Evolutionary conservation across 108 stramenopile species (phyloP).

Genomic region (Fragilaria radians): DNA sequence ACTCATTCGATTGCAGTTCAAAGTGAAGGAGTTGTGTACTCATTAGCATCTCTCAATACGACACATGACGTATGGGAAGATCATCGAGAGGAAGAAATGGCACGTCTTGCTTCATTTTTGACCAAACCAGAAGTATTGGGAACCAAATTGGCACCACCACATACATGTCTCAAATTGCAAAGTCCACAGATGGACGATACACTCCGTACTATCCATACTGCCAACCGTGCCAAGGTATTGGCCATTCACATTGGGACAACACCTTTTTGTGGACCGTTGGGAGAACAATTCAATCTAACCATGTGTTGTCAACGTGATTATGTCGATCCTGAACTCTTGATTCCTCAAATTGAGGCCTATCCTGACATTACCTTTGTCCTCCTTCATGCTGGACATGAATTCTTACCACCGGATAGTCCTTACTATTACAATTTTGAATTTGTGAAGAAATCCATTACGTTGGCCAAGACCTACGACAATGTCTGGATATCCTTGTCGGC

Average conservation of each 20-base stretch:
- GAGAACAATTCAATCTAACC: constrained; percentile 6
- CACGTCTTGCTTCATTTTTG: constrained; percentile 11
- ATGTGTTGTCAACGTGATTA: constrained; percentile 10
- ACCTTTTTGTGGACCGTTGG: constrained; percentile 28
- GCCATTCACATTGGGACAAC: constrained; percentile 32
- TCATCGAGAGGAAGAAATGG: constrained; percentile 14
- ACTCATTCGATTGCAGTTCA: constrained; percentile 4
- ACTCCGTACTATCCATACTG: constrained; percentile 4
- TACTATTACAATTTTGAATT: constrained; percentile 19
- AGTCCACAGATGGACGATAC: constrained; percentile 15
- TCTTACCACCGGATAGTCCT: constrained; percentile 8
- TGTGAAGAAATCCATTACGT: constrained; percentile 18
- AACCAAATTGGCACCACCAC: constrained; percentile 22
- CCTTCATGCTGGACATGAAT: constrained; percentile 29
- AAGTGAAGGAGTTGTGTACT: constrained; percentile 13
- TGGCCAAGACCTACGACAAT: constrained; percentile 20
- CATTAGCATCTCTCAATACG: constrained; percentile 25
- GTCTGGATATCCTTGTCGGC: constrained; percentile 30
- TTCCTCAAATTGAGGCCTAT: constrained; percentile 10
- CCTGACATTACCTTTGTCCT: constrained; percentile 20
- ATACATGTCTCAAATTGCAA: constrained; percentile 17
- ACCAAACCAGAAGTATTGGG: constrained; percentile 9
- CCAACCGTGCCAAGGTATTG: constrained; percentile 3
- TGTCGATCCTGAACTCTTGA: constrained; percentile 12
- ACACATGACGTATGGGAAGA: constrained; percentile 27